Evolutionary conservation across 1,284 basidiomycete genomes (phyloP), one percentile per base, ranked within the genome.

Genomic region (Puccinia hordei): DNA sequence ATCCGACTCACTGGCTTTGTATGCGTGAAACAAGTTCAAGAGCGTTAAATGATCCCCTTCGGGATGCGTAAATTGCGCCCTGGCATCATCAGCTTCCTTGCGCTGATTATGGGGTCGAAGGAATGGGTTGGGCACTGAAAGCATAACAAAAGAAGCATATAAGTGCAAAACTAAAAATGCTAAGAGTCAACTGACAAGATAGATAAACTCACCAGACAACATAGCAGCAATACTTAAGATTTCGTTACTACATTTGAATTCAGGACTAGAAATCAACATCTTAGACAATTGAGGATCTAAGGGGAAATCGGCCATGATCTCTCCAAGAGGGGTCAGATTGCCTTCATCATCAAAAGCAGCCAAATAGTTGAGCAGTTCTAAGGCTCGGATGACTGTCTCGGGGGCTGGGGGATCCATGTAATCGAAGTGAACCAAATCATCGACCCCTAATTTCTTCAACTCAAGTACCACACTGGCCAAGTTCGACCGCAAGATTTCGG

Each of bases 381-480:
- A 88, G 2, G 96, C 97, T 81, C 97, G 91, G 95, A 99, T 98
- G 80, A 99, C 90, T 2, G 95, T 98, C 86, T 99, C 97, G 4
- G 96, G 96, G 5, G 97, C 96, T 0, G 95, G 95, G 0, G 94
- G 93, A 86, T 97, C 94, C 89, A 99, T 94, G 84, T 97, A 98
- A 86, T 98, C 96, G 83, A 97, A 97, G 82, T 89, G 88, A 0
- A 97, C 94, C 68, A 87, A 82, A 81, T 87, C 87, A 82, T 86
- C 85, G 71, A 87, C 90, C 73, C 96, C 96, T 10, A 98, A 89
- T 87, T 97, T 98, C 83, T 96, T 92, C 82, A 99, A 87, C 86
- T 98, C 94, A 81, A 99, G 87, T 12, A 99, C 95, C 0, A 94
- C 93, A 85, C 96, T 98, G 81, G 94, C 93, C 82, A 99, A 76